phyloP scores from a whole-genome alignment of 129 eudicot genomes.

The Ambrosia trifida region DNA sequence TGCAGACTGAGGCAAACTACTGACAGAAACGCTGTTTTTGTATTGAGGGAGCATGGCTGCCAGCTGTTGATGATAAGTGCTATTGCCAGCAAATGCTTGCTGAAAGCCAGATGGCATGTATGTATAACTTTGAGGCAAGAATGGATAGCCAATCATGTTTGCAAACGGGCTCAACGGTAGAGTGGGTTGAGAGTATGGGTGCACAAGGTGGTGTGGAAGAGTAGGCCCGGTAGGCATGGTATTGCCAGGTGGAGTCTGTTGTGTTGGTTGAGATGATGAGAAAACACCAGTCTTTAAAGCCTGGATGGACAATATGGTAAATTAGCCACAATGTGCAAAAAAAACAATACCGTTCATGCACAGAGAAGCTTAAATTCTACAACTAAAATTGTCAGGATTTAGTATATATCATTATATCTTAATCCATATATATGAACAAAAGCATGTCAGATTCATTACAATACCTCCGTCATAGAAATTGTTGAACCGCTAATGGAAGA shows the following conservation, averaged over 20 bases:
- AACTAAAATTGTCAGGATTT: neutral
- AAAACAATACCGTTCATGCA: neutral
- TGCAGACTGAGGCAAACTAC: conserved; percentile 85
- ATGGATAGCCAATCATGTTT: conserved; percentile 84
- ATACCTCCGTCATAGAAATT: conserved; percentile 83
- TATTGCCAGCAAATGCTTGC: conserved; percentile 86
- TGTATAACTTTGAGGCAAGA: conserved; percentile 75
- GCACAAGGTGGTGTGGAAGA: conserved; percentile 79
- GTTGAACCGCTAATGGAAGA: conserved; percentile 70
- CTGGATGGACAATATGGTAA: conserved; percentile 36
- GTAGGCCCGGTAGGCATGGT: conserved; percentile 65
- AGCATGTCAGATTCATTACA: conserved; percentile 5
- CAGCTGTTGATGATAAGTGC: conserved; percentile 75
- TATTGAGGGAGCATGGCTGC: conserved; percentile 76
- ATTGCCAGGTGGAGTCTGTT: conserved; percentile 62
- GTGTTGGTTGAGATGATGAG: conserved; percentile 64
- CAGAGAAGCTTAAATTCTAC: neutral
- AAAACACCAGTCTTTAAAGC: conserved; percentile 70
- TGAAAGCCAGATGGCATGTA: conserved; percentile 93
- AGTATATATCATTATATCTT: neutral
- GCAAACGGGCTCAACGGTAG: conserved; percentile 81
- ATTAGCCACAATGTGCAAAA: neutral
- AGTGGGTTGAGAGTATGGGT: conserved; percentile 81
- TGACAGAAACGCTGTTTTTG: conserved; percentile 68
- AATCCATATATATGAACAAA: neutral